Base-by-base conservation (phyloP, 192 early-diverging fungal species). In the Dispira parvispora region DNA sequence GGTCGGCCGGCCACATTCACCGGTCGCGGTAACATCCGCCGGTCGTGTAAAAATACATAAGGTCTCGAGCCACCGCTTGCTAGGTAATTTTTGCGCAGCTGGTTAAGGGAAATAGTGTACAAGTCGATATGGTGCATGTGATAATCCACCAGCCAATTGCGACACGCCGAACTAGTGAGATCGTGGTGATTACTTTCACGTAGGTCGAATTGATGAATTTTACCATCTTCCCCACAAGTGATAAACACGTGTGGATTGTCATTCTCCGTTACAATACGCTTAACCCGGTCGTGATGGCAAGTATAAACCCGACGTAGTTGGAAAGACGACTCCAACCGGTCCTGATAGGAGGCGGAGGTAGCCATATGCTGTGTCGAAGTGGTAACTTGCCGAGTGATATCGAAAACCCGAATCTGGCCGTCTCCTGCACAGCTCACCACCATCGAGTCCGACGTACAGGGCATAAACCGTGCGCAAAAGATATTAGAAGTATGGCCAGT, bases 401-500 rank as follows among this genome's bases (percentile, higher is more conserved):
- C 76, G 28, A 80, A 82, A n/a, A 80, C 64, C 56, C 72, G 73
- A n/a, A 84, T 75, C 14, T 74, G 67, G 8, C 73, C 69, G 55
- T 88, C 82, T 53, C 76, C 80, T 0, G 85, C 80, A 54, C 82
- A 85, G 2, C 82, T 80, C 21, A 86, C 65, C 25, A 86, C 72
- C 13, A 75, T 57, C 6, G 72, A 65, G 32, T 84, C 83, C 23
- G 74, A 78, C 42, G 82, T 82, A 3, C 66, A 49, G 0, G 81
- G 79, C 72, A 90, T 66, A 43, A 83, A 78, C 63, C 82, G 82
- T 18, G 86, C 81, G 65, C 84, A 83, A 71, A 91, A 91, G 11
- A 91, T 82, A 32, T 89, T 87, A 47, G 79, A 79, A n/a, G 62
- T 55, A 71, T 90, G 88, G 23, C 86, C 85, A n/a, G 80, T 79